Percentiles rank a stretch among this genome's conserved stretches.
phyloP scores from a whole-genome alignment of 1,139 yeast species.

The Scheffersomyces cryptocercus region DNA sequence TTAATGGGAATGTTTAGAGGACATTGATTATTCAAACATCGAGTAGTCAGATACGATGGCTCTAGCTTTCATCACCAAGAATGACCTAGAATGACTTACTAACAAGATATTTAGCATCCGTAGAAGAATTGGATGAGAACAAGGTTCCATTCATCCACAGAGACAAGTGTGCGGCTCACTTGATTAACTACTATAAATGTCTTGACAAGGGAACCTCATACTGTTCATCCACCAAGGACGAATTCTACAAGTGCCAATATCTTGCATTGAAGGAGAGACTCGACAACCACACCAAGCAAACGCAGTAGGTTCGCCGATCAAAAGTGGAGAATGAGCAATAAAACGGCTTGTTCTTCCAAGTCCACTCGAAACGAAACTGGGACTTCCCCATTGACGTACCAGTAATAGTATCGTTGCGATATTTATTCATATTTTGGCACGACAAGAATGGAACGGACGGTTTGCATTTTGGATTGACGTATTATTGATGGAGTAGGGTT shows the following conservation, averaged over 20 bases:
- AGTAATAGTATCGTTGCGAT: no score
- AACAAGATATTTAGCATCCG: slow-evolving; percentile 27
- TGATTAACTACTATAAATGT: slow-evolving; percentile 47
- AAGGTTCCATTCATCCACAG: slow-evolving; percentile 49
- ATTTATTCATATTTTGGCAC: no score
- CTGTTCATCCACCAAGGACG: slow-evolving; percentile 44
- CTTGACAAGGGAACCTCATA: slow-evolving; percentile 49
- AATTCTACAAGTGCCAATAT: slow-evolving; percentile 51
- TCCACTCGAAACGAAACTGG: not conserved
- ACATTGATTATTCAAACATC: no score
- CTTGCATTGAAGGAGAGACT: slow-evolving; percentile 47
- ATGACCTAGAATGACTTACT: slow-evolving; percentile 2
- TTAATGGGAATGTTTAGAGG: no score
- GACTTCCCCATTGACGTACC: not conserved
- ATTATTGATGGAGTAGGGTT: no score
- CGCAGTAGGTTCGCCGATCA: slow-evolving; percentile 3
- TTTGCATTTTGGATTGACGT: no score
- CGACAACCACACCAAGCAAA: slow-evolving; percentile 18
- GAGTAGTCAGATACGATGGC: no score
- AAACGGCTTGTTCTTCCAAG: no score
- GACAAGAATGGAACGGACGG: no score
- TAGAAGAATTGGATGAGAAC: slow-evolving; percentile 43
- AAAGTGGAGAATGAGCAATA: no score
- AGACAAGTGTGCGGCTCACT: slow-evolving; percentile 50
- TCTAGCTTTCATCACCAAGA: no score